phyloP scores from a whole-genome alignment of 2,329 filamentous ascomycete genomes.

The Ceratocystis eucalypticola region DNA sequence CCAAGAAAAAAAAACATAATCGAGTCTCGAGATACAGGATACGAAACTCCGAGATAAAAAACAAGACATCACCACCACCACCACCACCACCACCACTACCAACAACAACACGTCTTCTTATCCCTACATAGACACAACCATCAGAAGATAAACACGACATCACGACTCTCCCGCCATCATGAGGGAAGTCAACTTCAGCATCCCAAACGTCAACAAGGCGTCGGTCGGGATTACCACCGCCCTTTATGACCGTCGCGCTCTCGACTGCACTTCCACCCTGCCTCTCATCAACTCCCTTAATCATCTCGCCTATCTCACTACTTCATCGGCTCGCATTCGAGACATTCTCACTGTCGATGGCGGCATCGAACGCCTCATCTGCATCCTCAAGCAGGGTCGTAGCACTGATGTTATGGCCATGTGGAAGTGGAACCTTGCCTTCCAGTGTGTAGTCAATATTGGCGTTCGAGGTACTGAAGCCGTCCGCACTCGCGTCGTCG shows the following conservation, averaged over 20 bases:
- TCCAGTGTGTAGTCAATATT: conserved; percentile 98
- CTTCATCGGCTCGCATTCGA: conserved; percentile 89
- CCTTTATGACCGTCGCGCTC: conserved; percentile 88
- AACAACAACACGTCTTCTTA: background rate
- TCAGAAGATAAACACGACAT: background rate
- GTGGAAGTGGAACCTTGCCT: conserved; percentile 99
- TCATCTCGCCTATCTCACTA: conserved; percentile 95
- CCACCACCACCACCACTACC: background rate
- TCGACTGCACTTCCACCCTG: conserved; percentile 95
- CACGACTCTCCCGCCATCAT: conserved; percentile 43
- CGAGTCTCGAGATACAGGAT: background rate
- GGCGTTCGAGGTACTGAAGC: conserved; percentile 89
- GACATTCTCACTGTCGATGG: conserved; percentile 98
- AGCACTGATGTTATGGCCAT: conserved; percentile 99
- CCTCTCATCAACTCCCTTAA: conserved; percentile 98
- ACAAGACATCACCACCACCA: background rate
- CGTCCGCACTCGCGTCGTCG: conserved; percentile 87
- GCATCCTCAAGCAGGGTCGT: conserved; percentile 92
- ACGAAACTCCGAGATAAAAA: too few species aligned
- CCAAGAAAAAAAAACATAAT: background rate
- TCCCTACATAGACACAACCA: background rate
- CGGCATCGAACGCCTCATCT: conserved; percentile 89
- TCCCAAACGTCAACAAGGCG: conserved; percentile 98
- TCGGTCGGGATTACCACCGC: conserved; percentile 97
- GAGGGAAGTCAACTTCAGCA: conserved; percentile 99